Evolutionary conservation across 805 yeast genomes (phyloP).

Genomic region (Suhomyces sp.): DNA sequence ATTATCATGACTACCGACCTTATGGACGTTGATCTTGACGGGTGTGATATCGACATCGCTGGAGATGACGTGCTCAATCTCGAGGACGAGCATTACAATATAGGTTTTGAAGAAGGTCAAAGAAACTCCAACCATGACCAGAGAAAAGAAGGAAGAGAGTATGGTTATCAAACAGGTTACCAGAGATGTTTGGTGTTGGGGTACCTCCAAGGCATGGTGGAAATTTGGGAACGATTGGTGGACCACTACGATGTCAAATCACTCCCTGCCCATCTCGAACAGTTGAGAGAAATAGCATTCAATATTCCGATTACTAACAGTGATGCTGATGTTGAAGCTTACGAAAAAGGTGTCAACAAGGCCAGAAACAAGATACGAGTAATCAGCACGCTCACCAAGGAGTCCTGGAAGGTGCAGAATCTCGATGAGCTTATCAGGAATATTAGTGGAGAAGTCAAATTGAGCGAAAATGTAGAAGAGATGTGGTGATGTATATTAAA

Average conservation of each 20-base stretch:
- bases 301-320: slow-evolving; percentile 38
- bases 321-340: slow-evolving; percentile 53
- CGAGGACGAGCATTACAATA: slow-evolving; percentile 60
- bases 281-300: slow-evolving; percentile 27
- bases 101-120: slow-evolving; percentile 74
- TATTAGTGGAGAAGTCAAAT: slow-evolving; percentile 38
- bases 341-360: slow-evolving; percentile 51
- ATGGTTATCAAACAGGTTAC: slow-evolving; percentile 77
- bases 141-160: slow-evolving; percentile 73
- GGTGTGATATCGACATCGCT: slow-evolving; percentile 1
- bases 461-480: slow-evolving; percentile 38
- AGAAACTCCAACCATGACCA: slow-evolving; percentile 60
- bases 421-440: slow-evolving; percentile 35
- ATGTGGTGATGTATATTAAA: slow-evolving; percentile 36
- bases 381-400: slow-evolving; percentile 37
- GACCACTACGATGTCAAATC: slow-evolving; percentile 17
- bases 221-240: slow-evolving; percentile 30
- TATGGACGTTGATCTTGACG: not conserved
- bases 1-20: not conserved
- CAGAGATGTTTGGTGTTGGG: slow-evolving; percentile 73
- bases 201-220: slow-evolving; percentile 53
- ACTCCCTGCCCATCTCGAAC: slow-evolving; percentile 22
- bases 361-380: slow-evolving; percentile 64
- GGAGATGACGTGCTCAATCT: slow-evolving; percentile 49
- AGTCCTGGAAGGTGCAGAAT: slow-evolving; percentile 27